Evolutionary conservation across 176 grass and related monocot genomes (phyloP), one percentile per base, ranked within the genome.

Genomic region (Musa beccarii): DNA sequence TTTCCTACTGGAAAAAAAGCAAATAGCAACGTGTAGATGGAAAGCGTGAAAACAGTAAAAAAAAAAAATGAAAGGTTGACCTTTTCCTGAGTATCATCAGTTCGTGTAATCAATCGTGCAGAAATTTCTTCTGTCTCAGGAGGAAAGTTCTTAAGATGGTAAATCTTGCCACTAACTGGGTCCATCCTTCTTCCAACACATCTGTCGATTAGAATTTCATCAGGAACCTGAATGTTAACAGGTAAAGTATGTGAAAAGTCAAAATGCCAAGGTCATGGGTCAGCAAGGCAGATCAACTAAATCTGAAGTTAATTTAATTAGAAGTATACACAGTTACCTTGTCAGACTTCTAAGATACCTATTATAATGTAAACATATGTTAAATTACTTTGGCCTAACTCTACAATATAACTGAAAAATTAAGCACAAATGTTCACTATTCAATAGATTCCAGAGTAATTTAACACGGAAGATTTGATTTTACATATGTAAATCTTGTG

Each of bases 141-240:
- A 53, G 87, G 87, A 9, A 80, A 90, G 72, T 86, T 92, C 75
- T 83, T 96, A 54, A 92, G 59, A 76, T 97, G 93, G 63, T 97
- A 97, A 92, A 97, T 92, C 86, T 97, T 97, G 50, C 87, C 85
- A 19, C 90, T 90, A 53, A 83, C 70, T 68, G 87, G 93, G 84
- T 97, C 93, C 80, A 97, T 24, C 79, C 87, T 86, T 88, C 93
- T 97, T 84, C 93, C 93, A 76, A 97, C 81, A 81, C 90, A 92
- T 96, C 93, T 90, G 76, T 92, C 85, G 24, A 89, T 92, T 81
- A 92, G 78, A 85, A 85, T 87, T 62, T 90, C 93, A 85, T 92
- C 93, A 79, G 87, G 93, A 75, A 97, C 93, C 93, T 97, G 83
- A 84, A 85, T 88, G 34, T 90, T 65, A 80, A 80, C 22, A 73